Percentiles rank a stretch among this genome's conserved stretches.
These are phyloP conservation scores for Penicillium chermesinum DNA, from an alignment of 495 filamentous ascomycete genomes.

Conservation along the genomic window DNA sequence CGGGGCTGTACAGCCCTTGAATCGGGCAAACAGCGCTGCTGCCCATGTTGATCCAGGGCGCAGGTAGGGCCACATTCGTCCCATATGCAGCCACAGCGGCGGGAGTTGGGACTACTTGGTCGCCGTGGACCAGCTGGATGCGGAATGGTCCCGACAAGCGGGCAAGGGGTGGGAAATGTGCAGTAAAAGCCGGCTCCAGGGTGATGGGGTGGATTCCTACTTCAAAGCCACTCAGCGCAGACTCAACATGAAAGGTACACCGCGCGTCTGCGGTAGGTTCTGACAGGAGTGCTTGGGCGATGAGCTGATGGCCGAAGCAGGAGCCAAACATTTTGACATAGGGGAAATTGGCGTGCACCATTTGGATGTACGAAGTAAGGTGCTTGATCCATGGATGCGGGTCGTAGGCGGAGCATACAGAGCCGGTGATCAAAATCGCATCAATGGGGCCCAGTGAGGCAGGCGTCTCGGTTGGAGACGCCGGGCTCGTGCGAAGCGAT, in stretches of 20 bases:
- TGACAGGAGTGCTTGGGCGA: slow-evolving; percentile 38
- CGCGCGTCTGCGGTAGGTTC: not conserved
- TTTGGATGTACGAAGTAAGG: slow-evolving; percentile 27
- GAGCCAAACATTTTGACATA: slow-evolving; percentile 44
- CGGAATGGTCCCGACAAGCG: slow-evolving; percentile 14
- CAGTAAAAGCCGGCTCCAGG: slow-evolving; percentile 24
- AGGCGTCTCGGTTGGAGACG: slow-evolving; percentile 7
- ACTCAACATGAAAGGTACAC: slow-evolving; percentile 19
- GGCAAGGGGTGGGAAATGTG: slow-evolving; percentile 21
- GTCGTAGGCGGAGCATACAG: slow-evolving; percentile 32
- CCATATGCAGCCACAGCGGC: slow-evolving; percentile 1
- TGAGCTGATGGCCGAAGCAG: slow-evolving; percentile 47
- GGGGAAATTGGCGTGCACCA: slow-evolving; percentile 34
- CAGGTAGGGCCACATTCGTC: slow-evolving; percentile 5
- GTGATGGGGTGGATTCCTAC: slow-evolving; percentile 35
- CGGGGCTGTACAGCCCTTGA: slow-evolving; percentile 38
- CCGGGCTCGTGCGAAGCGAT: slow-evolving; percentile 19
- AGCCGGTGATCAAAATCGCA: slow-evolving; percentile 39
- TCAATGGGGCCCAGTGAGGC: slow-evolving; percentile 23
- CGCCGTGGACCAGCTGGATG: slow-evolving; percentile 34
- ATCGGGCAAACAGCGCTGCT: slow-evolving; percentile 28
- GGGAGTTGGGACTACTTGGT: slow-evolving; percentile 25
- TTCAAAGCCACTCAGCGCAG: slow-evolving; percentile 29
- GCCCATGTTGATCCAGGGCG: slow-evolving; percentile 34
- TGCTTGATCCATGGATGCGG: slow-evolving; percentile 31